Evolutionary conservation across 306 rosid genomes (phyloP), one percentile per base, ranked within the genome.

Genomic region (Prunus armeniaca): DNA sequence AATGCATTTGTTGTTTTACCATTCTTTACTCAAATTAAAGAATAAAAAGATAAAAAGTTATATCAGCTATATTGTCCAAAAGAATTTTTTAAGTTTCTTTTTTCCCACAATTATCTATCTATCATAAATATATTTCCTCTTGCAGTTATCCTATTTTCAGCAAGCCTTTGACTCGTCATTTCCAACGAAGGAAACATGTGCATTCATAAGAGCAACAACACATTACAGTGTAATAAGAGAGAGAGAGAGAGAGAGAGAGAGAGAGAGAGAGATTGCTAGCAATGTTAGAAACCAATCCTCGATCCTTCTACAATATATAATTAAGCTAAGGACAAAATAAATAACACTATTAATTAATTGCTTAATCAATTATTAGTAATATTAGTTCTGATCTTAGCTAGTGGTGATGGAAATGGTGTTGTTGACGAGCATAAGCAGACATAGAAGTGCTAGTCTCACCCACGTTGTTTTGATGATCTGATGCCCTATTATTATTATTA

Each of bases 401-500:
- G 65, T 71, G 72, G 25, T 84, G 88, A 81, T 88, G 89, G 56
- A 86, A 86, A 57, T 85, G 87, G 6, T 75, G 76, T 14, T 79
- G 64, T 54, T 79, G 83, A 73, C 1, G 45, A 18, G 74, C 32
- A 38, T 60, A 80, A 15, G 73, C 50, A 12, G 84, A 75, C 69
- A 90, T 64, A 72, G 96, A 89, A 65, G 58, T 89, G 60, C 89
- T 93, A 52, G 87, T 88, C 76, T 91, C 97, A 34, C 89, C 96
- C 14, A 81, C 79, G 45, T 87, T 87, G 32, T 76, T 80, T 12
- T 83, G 87, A 38, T 84, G 84, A 30, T 76, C 77, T 9, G 46
- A 62, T 15, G 87, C 86, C 62, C 93, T 83, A 30, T 90, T 82
- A 0, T 85, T 87, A 22, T 92, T 85, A n/a, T 90, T 84, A 30